Base-by-base conservation (phyloP, 2,329 filamentous ascomycete species). In the Fusarium sp. region DNA sequence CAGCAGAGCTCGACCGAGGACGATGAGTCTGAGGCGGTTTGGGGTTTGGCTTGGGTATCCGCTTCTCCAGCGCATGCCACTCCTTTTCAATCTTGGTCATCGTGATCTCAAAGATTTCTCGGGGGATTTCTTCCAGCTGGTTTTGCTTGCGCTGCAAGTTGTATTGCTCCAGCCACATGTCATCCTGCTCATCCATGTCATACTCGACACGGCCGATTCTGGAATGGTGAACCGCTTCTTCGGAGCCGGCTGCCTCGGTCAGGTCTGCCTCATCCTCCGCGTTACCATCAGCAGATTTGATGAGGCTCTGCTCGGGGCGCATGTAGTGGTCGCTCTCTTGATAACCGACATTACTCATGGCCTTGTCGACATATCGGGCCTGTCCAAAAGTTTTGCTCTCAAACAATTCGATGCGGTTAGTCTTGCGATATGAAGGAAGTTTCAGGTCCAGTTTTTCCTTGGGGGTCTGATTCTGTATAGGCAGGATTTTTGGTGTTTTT, bases 51-150 rank as follows among this genome's bases (percentile, higher is more conserved):
- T 99, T 99, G 0, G 97, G 97, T 80, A 99, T 98, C 70, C 95
- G 90, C 85, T 97, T 98, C 83, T 99, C 97, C 9, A 99, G 86
- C 7, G 94, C 94, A 82, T 98, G 95, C 94, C 97, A 99, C 82
- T 98, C 96, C 84, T 98, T 98, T 83, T 99, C 97, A 69, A 99
- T 98, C 82, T 98, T 98, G 11, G 97, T 99, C 85, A 99, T 97
- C 18, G 95, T 97, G 71, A 98, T 97, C 82, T 99, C 97, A 79
- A 99, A 98, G 60, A 98, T 91, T 72, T 97, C 95, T 22, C 95
- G 94, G 58, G 95, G 97, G 78, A 99, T 97, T 3, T 91, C 88
- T 76, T 97, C 94, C 25, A 94, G 90, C 54, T 92, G 91, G 75
- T 93, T 90, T 27, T 90, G 88, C 80, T 92, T 94, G 67, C 97